Evolutionary conservation across 2,329 filamentous ascomycete species (phyloP).

Genomic region (Colletotrichum incanum): DNA sequence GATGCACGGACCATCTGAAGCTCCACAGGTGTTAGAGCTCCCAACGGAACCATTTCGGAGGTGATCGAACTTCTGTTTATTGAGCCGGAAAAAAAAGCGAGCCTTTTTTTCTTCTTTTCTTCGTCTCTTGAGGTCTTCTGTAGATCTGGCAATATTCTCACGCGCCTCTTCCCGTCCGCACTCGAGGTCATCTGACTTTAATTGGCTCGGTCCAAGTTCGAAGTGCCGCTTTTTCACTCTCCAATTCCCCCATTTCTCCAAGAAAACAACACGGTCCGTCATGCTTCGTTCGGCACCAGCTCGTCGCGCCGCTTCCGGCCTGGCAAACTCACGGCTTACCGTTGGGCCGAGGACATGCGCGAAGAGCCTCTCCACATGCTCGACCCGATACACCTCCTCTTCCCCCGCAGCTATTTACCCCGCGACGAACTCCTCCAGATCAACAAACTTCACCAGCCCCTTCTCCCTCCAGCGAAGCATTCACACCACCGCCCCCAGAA

Average conservation of each 20-base stretch:
- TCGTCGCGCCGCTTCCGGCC: constrained; percentile 42
- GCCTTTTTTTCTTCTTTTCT: constrained; percentile 19
- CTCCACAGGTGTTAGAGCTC: constrained; percentile 22
- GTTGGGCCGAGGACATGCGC: constrained; percentile 42
- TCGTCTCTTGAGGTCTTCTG: constrained; percentile 6
- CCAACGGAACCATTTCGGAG: constrained; percentile 18
- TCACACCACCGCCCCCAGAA: constrained; percentile 64
- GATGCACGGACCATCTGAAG: constrained; percentile 2
- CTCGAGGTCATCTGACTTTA: constrained; percentile 10
- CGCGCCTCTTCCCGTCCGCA: neutral
- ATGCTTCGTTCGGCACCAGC: constrained; percentile 42
- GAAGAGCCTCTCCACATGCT: constrained; percentile 42
- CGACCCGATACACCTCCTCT: constrained; percentile 31
- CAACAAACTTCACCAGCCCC: constrained; percentile 30
- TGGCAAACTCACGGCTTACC: constrained; percentile 41
- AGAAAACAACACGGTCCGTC: constrained; percentile 21
- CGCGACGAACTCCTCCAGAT: constrained; percentile 34
- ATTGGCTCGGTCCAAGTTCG: constrained; percentile 22
- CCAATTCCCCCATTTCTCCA: constrained; percentile 23
- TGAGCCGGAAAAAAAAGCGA: constrained; percentile 27
- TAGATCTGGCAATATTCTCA: constrained; percentile 6
- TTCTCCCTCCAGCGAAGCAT: constrained; percentile 47
- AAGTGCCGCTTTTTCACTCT: constrained; percentile 17
- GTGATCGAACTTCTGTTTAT: constrained; percentile 15
- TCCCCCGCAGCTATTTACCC: constrained; percentile 42